Evolutionary conservation across 768 basidiomycete genomes (phyloP).

Genomic region (Boletus tomentosulus): DNA sequence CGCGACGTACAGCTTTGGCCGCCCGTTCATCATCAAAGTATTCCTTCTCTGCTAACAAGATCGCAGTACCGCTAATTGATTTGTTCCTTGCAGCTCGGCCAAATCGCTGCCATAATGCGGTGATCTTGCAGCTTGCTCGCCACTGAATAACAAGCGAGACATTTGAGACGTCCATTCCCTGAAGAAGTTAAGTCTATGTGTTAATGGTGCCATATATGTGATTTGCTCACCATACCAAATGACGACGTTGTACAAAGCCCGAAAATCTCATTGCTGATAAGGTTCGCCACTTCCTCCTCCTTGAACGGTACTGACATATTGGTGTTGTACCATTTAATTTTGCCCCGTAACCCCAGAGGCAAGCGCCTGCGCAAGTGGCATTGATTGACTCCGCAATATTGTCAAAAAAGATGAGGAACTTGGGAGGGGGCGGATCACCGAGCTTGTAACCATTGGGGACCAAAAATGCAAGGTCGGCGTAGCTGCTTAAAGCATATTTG

Average conservation of each 20-base stretch:
- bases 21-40: not conserved
- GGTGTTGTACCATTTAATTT: not conserved
- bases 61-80: not conserved
- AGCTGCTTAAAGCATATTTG: not conserved
- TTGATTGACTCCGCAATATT: not conserved
- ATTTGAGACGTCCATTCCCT: slow-evolving; percentile 37
- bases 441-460: not conserved
- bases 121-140: slow-evolving; percentile 21
- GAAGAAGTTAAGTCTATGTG: not conserved
- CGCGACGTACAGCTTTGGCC: not conserved
- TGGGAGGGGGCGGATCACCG: not conserved
- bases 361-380: not conserved
- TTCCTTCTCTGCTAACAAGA: not conserved
- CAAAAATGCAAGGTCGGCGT: not conserved
- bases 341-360: not conserved
- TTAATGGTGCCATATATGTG: too few relatives aligned
- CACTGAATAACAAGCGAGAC: slow-evolving; percentile 36
- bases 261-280: slow-evolving; percentile 1
- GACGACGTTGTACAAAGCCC: slow-evolving; percentile 27
- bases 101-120: not conserved
- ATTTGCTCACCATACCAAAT: slow-evolving; percentile 34
- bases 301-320: slow-evolving; percentile 16
- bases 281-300: slow-evolving; percentile 4
- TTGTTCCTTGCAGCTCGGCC: not conserved
- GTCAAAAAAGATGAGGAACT: not conserved